These are phyloP conservation scores for Condylostoma magnum DNA, from an alignment of 169 alveolate genomes.

Conservation along the genomic window DNA sequence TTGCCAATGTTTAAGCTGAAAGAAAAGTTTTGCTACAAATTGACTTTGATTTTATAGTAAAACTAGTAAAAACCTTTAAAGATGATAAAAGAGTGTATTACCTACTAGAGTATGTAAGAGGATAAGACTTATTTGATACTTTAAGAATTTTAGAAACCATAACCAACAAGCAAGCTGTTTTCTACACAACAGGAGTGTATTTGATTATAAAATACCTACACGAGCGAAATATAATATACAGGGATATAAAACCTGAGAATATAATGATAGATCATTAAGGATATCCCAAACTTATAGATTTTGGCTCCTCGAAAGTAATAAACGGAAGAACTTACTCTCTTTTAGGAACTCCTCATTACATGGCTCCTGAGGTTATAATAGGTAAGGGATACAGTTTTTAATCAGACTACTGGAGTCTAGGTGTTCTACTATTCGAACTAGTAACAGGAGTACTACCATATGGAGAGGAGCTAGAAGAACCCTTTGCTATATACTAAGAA, in stretches of 20 bases:
- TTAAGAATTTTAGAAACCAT: constrained; percentile 45
- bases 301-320: constrained; percentile 78
- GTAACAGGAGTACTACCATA: constrained; percentile 69
- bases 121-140: constrained; percentile 57
- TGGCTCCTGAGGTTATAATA: constrained; percentile 71
- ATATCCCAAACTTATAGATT: constrained; percentile 70
- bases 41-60: constrained; percentile 70
- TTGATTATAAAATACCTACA: constrained; percentile 91
- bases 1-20: constrained; percentile 41
- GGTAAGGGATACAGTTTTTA: constrained; percentile 59
- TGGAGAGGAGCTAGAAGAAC: constrained; percentile 94
- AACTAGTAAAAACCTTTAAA: constrained; percentile 54
- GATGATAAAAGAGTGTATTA: constrained; percentile 51
- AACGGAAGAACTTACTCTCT: constrained; percentile 81
- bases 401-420: constrained; percentile 70
- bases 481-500: constrained; percentile 92
- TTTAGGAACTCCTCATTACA: constrained; percentile 85
- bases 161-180: constrained; percentile 71
- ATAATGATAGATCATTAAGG: constrained; percentile 92
- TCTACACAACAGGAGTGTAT: constrained; percentile 88
- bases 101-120: constrained; percentile 59
- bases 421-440: constrained; percentile 56
- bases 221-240: constrained; percentile 90
- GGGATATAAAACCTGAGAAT: constrained; percentile 98
- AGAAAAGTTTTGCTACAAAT: constrained; percentile 38